Evolutionary conservation across 2,329 filamentous ascomycete species (phyloP).

Genomic region (Pseudonectria buxi): DNA sequence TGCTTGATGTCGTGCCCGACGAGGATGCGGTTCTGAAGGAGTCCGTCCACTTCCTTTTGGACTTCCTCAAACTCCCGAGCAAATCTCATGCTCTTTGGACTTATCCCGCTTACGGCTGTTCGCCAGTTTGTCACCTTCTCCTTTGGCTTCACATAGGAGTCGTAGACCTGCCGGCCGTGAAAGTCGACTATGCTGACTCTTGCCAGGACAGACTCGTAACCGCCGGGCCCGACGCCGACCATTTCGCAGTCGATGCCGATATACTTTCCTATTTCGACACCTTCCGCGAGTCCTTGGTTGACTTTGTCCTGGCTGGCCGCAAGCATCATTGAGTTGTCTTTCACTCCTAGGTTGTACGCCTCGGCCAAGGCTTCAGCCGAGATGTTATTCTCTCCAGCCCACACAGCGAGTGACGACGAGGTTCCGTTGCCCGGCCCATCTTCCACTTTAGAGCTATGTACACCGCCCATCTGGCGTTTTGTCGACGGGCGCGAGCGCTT

Average conservation of each 20-base stretch:
- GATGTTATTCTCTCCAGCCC: constrained; percentile 55
- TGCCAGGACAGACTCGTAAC: constrained; percentile 69
- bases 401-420: constrained; percentile 51
- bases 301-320: constrained; percentile 43
- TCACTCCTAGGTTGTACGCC: constrained; percentile 52
- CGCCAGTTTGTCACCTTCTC: constrained; percentile 84
- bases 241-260: constrained; percentile 95
- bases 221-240: constrained; percentile 76
- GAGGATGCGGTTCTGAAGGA: constrained; percentile 66
- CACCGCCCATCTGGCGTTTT: constrained; percentile 45
- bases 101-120: constrained; percentile 77
- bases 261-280: constrained; percentile 76
- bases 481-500: constrained; percentile 6
- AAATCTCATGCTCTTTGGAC: constrained; percentile 61
- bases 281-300: constrained; percentile 57
- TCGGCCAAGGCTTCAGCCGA: constrained; percentile 54
- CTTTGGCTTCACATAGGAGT: constrained; percentile 78
- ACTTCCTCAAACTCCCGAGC: constrained; percentile 71
- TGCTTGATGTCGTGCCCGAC: constrained; percentile 81
- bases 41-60: constrained; percentile 60
- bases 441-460: constrained; percentile 42
- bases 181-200: constrained; percentile 90
- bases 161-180: constrained; percentile 86
- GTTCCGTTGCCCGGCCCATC: constrained; percentile 32
- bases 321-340: constrained; percentile 42